Conservation (phyloP, 208 protist species). For the Leishmania guyanensis region DNA sequence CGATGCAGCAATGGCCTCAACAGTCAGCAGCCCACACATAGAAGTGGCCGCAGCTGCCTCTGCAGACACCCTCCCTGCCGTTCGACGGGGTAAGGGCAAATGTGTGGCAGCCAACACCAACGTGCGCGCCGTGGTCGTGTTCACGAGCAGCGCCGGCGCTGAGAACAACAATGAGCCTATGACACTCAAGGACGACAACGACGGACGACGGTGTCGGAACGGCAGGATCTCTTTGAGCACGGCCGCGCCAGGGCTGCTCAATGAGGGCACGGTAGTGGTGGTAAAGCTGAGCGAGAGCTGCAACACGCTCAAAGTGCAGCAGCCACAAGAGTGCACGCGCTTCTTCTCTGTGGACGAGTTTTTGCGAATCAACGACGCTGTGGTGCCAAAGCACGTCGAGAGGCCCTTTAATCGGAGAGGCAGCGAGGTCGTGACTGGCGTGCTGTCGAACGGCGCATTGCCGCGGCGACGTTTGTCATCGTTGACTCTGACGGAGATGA, state of each 20-base stretch:
- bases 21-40: not conserved
- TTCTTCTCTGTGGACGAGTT: constrained; percentile 76
- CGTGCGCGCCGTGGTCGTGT: constrained; percentile 25
- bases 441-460: not conserved
- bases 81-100: constrained; percentile 1
- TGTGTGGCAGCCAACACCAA: constrained; percentile 4
- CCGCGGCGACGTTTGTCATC: constrained; percentile 36
- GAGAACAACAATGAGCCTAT: not conserved
- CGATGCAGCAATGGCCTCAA: not conserved
- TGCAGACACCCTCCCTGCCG: not conserved
- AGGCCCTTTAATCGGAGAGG: not conserved
- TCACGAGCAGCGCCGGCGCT: constrained; percentile 7
- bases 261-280: constrained; percentile 13
- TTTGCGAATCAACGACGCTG: constrained; percentile 33
- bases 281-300: constrained; percentile 18
- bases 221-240: not conserved
- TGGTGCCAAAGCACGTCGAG: not conserved
- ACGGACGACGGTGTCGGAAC: not conserved
- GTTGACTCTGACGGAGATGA: constrained; percentile 45
- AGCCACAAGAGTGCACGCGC: constrained; percentile 32
- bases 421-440: not conserved
- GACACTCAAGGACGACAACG: not conserved
- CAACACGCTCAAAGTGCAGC: constrained; percentile 44
- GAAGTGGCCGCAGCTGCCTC: not conserved
- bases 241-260: not conserved